Base-by-base conservation (phyloP, 768 basidiomycete species). In the Amanita exitialis region DNA sequence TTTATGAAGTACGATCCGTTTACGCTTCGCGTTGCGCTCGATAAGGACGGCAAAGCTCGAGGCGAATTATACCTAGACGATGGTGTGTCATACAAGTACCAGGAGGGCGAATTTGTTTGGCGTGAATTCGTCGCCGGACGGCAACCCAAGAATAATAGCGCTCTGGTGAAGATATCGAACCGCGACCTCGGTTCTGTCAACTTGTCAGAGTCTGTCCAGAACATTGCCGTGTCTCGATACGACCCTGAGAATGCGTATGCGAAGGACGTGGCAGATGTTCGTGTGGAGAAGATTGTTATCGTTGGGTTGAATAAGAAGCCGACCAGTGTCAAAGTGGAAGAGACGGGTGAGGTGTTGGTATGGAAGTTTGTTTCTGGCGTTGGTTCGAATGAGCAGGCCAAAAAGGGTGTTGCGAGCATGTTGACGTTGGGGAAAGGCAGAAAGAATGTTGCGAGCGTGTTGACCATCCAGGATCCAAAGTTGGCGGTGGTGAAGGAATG, bases 41-140 rank as follows among this genome's bases (percentile, higher is more conserved):
- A 77, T 66, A 78, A 80, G 44, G 28, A 23, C 12, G 69, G 71
- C 21, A 60, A 56, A 28, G 94, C 94, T 0, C 63, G 61, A 1
- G 96, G 96, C 32, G 89, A 94, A 60, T 74, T 99, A 34, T 99
- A 98, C 67, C 78, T 95, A 51, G 96, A 99, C 63, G 96, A 98
- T 58, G 96, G 96, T 9, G 85, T 84, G 47, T 79, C 85, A 0
- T 98, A 82, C 66, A 69, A 75, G 4, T 83, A 93, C 66, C 69
- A 77, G 52, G 61, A 76, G 5, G 96, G 96, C 28, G 73, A 91
- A 52, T 79, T 89, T 62, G 72, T 96, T 53, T 94, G 90, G 90
- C 82, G 90, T 48, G 70, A 75, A 53, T 90, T 94, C 60, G 60
- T 59, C 23, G 82, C 90, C 21, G 75, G 70, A 48, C 74, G 73